Evolutionary conservation across 2,329 filamentous ascomycete species (phyloP).

Genomic region (Fusarium solani-melongenae): DNA sequence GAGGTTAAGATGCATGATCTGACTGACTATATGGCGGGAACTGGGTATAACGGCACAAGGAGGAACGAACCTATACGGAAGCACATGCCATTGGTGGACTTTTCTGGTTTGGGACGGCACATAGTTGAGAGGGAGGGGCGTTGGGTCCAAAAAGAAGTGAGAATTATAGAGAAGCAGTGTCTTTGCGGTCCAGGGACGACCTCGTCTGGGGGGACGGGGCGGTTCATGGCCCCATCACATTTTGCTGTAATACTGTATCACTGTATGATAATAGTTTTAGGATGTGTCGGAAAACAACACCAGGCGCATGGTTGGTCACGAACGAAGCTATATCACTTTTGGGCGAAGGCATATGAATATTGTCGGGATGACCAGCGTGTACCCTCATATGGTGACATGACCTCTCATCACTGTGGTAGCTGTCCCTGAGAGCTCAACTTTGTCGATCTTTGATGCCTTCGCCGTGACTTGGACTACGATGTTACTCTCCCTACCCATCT

Average conservation of each 20-base stretch:
- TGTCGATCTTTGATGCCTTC: constrained; percentile 45
- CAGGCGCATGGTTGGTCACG: constrained; percentile 41
- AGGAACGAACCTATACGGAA: constrained; percentile 24
- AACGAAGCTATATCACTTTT: constrained; percentile 7
- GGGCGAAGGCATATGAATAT: neutral
- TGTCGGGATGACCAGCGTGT: neutral
- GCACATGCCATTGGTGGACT: constrained; percentile 28
- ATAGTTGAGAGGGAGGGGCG: constrained; percentile 36
- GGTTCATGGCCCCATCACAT: constrained; percentile 23
- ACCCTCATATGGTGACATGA: constrained; percentile 41
- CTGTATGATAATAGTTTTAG: constrained; percentile 50
- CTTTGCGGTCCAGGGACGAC: constrained; percentile 17
- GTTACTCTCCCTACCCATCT: constrained; percentile 71
- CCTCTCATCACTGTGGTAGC: constrained; percentile 51
- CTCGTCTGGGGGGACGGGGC: constrained; percentile 43
- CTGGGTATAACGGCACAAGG: constrained; percentile 27
- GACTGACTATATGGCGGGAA: constrained; percentile 6
- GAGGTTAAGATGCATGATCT: constrained; percentile 37
- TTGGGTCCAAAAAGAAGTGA: constrained; percentile 43
- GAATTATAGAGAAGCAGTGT: constrained; percentile 44
- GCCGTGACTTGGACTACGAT: constrained; percentile 59
- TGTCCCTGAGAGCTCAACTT: constrained; percentile 49
- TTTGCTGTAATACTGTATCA: constrained; percentile 51
- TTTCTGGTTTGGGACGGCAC: constrained; percentile 40
- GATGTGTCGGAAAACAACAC: constrained; percentile 42